Conservation (phyloP, 176 grass and related monocot species). For the Rhynchospora pubera region DNA sequence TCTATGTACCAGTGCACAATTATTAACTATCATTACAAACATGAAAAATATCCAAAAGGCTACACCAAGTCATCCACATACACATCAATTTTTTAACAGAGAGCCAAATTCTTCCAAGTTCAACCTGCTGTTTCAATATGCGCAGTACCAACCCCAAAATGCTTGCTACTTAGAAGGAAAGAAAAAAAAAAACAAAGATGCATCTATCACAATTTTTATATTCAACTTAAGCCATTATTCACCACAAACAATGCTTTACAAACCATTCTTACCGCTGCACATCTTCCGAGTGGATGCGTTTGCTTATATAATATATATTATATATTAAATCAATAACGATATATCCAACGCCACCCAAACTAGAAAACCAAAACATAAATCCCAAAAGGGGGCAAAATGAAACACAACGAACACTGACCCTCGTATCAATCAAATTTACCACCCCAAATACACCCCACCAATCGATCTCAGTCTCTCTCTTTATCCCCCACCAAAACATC, state of each 20-base stretch:
- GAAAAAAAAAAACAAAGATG: neutral
- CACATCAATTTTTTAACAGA: too few species aligned
- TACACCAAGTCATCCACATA: too few species aligned
- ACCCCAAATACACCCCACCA: neutral
- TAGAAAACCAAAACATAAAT: conserved; percentile 2
- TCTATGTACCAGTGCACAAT: too few species aligned
- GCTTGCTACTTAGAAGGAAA: neutral
- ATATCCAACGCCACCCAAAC: neutral
- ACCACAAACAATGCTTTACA: conserved; percentile 11
- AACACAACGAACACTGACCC: neutral
- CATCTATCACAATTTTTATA: conserved; percentile 7
- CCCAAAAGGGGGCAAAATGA: neutral
- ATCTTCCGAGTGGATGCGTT: neutral
- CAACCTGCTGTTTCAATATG: too few species aligned
- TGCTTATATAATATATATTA: conserved; percentile 12
- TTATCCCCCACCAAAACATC: neutral
- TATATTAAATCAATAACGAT: conserved; percentile 12
- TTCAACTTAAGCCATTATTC: conserved; percentile 8
- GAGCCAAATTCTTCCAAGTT: neutral
- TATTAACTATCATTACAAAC: too few species aligned
- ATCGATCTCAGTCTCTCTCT: neutral
- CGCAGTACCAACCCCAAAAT: neutral
- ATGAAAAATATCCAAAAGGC: too few species aligned
- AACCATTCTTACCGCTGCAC: conserved; percentile 4
- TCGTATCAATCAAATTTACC: neutral